phyloP scores from a whole-genome alignment of 208 protist species.

The Leishmania tropica region DNA sequence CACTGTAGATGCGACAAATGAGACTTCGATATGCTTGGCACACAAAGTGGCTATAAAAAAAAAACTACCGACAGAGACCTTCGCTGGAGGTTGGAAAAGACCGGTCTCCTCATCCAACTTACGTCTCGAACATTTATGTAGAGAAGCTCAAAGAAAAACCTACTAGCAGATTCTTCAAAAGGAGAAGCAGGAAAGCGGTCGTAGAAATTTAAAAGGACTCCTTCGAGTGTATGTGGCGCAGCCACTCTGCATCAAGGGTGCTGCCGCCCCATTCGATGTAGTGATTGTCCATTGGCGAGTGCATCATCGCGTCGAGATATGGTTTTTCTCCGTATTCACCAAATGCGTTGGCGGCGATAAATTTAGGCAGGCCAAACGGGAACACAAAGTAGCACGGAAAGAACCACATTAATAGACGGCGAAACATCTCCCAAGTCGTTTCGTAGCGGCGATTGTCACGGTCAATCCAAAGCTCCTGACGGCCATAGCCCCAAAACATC shows the following conservation, averaged over 20 bases:
- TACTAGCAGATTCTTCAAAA: too few relatives aligned
- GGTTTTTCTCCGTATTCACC: constrained; percentile 91
- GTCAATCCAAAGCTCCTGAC: constrained; percentile 89
- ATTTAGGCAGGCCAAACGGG: constrained; percentile 86
- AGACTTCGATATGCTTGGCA: neutral
- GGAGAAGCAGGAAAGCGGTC: neutral
- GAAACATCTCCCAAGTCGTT: constrained; percentile 88
- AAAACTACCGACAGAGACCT: neutral
- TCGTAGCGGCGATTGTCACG: constrained; percentile 81
- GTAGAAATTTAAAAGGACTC: constrained; percentile 66
- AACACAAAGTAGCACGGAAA: constrained; percentile 90
- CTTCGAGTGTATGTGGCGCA: constrained; percentile 89
- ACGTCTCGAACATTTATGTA: neutral
- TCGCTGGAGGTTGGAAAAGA: neutral
- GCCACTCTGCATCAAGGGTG: constrained; percentile 84
- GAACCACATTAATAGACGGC: constrained; percentile 84
- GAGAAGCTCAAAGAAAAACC: neutral
- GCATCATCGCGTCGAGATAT: constrained; percentile 79
- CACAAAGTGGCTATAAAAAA: constrained; percentile 3
- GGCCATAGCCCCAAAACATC: constrained; percentile 89
- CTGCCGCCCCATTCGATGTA: constrained; percentile 87
- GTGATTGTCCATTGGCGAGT: constrained; percentile 84
- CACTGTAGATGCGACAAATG: neutral
- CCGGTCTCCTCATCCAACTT: too few relatives aligned
- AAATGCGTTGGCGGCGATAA: constrained; percentile 66